phyloP scores from a whole-genome alignment of 495 filamentous ascomycete genomes.

The Penicillium pancosmium region DNA sequence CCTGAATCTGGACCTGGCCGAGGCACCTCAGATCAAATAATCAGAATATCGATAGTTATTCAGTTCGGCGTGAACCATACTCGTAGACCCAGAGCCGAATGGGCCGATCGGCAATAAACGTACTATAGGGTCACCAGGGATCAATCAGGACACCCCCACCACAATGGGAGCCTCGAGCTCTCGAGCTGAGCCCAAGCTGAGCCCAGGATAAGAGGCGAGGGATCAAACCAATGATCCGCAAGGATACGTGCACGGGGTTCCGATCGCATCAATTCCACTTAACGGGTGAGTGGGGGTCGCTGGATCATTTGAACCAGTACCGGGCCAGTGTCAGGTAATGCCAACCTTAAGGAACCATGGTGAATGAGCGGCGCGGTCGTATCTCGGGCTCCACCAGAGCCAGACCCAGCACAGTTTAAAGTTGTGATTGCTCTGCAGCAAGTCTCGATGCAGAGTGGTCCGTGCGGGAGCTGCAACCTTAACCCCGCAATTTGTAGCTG shows the following conservation, averaged over 20 bases:
- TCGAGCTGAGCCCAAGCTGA: neutral
- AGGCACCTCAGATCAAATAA: neutral
- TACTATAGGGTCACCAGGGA: neutral
- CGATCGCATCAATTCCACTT: conserved; percentile 8
- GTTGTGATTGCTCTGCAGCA: neutral
- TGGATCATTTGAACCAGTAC: neutral
- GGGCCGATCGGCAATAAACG: neutral
- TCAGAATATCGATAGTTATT: neutral
- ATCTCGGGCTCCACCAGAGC: neutral
- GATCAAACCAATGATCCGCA: conserved; percentile 11
- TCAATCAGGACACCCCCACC: conserved; percentile 1
- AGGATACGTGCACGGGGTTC: conserved; percentile 22
- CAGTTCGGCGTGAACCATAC: neutral
- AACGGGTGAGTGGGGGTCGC: neutral
- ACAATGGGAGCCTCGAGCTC: neutral
- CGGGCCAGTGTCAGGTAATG: neutral
- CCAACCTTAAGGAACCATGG: neutral
- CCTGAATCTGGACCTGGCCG: too few species aligned
- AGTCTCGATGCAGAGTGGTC: conserved; percentile 15
- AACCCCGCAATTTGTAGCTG: conserved; percentile 29
- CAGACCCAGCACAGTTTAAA: neutral
- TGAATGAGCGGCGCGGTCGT: neutral
- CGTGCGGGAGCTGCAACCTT: conserved; percentile 35
- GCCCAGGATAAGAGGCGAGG: neutral
- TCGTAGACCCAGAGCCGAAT: neutral